These are phyloP conservation scores for Haplosporangium sp. DNA, from an alignment of 371 early-diverging fungal genomes.

Conservation along the genomic window DNA sequence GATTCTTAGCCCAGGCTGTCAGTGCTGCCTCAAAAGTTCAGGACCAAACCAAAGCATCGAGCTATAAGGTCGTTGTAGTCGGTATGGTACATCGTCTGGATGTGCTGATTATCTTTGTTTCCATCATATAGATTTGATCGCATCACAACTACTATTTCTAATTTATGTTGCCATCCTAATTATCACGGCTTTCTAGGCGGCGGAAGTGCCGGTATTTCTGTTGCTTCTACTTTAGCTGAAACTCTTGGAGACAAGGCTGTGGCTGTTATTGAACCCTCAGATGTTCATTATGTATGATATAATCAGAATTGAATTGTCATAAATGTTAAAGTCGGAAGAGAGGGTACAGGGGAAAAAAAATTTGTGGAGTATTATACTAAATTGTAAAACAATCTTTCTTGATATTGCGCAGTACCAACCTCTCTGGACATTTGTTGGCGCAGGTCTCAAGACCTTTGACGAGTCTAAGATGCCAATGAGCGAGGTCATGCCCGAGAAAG, in stretches of 20 bases:
- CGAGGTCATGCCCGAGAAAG: slow-evolving; percentile 76
- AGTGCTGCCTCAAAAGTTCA: slow-evolving; percentile 48
- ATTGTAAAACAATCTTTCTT: too few species aligned
- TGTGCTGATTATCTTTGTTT: not conserved
- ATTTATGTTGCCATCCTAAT: not conserved
- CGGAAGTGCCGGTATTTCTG: slow-evolving; percentile 71
- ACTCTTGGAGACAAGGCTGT: slow-evolving; percentile 77
- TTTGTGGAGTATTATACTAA: not conserved
- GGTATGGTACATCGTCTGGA: slow-evolving; percentile 18
- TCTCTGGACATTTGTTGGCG: slow-evolving; percentile 91
- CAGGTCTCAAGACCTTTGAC: slow-evolving; percentile 82
- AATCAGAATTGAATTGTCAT: too few species aligned
- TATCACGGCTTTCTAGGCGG: slow-evolving; percentile 57
- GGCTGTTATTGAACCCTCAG: slow-evolving; percentile 85
- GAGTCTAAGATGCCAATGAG: slow-evolving; percentile 78
- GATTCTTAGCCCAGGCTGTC: slow-evolving; percentile 48
- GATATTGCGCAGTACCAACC: slow-evolving; percentile 80
- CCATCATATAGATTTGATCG: not conserved
- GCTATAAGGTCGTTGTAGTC: slow-evolving; percentile 72
- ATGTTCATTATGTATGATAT: slow-evolving; percentile 77
- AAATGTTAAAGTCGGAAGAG: not conserved
- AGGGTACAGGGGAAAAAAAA: slow-evolving; percentile 7
- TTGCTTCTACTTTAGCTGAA: slow-evolving; percentile 72
- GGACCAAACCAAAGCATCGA: slow-evolving; percentile 37
- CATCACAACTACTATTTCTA: not conserved